Evolutionary conservation across 495 filamentous ascomycete species (phyloP).

Genomic region (Neurospora sublineolata): DNA sequence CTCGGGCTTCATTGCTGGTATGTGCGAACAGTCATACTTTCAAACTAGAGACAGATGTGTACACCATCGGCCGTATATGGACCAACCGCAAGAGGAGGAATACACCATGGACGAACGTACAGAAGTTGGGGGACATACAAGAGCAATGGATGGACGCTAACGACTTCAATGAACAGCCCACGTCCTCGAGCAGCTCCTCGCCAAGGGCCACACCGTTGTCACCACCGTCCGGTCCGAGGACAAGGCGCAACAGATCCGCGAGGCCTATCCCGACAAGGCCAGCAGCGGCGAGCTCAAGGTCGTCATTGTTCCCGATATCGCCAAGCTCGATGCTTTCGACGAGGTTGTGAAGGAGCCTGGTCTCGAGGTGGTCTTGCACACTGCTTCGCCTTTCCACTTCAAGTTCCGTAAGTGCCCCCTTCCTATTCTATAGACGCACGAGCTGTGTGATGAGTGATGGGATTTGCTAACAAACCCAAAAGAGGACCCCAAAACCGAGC

Average conservation of each 20-base stretch:
- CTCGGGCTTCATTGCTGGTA: slow-evolving; percentile 42
- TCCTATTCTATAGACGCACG: not conserved
- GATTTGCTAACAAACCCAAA: not conserved
- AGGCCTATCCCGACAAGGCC: slow-evolving; percentile 46
- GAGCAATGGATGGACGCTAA: not conserved
- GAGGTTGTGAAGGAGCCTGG: slow-evolving; percentile 63
- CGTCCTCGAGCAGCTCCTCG: slow-evolving; percentile 62
- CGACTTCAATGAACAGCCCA: slow-evolving; percentile 41
- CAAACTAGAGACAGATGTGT: not conserved
- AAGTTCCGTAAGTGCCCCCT: slow-evolving; percentile 29
- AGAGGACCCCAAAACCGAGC: slow-evolving; percentile 62
- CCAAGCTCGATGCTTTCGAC: slow-evolving; percentile 63
- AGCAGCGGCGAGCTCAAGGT: slow-evolving; percentile 58
- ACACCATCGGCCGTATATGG: not conserved
- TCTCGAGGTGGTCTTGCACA: slow-evolving; percentile 81
- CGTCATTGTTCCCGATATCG: slow-evolving; percentile 75
- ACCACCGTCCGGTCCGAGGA: slow-evolving; percentile 72
- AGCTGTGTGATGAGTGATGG: not conserved
- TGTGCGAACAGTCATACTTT: not conserved
- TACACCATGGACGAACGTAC: not conserved
- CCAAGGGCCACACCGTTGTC: slow-evolving; percentile 60
- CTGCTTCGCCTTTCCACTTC: slow-evolving; percentile 77
- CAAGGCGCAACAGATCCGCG: slow-evolving; percentile 66
- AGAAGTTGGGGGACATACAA: not conserved
- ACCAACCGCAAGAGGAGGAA: not conserved